A percentile compares a stretch with the other conserved stretches of the same genome.
These are phyloP conservation scores for Melampsora americana DNA, from an alignment of 1,284 basidiomycete genomes.

Conservation along the genomic window DNA sequence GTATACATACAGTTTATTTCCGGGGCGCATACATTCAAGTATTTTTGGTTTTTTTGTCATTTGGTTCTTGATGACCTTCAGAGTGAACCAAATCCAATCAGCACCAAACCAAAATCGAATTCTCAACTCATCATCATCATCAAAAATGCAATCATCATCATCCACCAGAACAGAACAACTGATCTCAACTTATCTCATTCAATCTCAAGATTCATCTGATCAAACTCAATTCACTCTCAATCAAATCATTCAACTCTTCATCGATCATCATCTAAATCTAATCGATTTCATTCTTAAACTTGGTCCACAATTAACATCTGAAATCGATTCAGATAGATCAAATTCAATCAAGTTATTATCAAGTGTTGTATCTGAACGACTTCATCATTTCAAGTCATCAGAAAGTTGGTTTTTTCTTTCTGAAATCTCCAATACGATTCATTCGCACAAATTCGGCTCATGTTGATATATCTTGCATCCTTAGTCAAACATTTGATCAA, in stretches of 20 bases:
- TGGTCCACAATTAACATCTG: neutral
- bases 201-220: neutral
- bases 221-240: neutral
- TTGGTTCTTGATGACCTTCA: no score
- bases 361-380: neutral
- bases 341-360: neutral
- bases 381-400: neutral
- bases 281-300: neutral
- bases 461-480: neutral
- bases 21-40: no score
- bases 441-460: neutral
- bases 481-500: constrained; percentile 32
- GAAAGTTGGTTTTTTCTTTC: neutral
- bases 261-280: neutral
- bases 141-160: no score
- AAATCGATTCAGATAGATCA: neutral
- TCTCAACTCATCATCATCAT: no score
- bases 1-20: no score
- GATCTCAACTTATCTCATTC: neutral
- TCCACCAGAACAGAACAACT: neutral
- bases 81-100: no score
- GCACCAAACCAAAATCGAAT: no score
- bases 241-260: constrained; percentile 13
- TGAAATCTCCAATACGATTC: neutral
- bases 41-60: no score